Conservation (phyloP, 1,139 yeast genomes). For the Diutina pseudorugosa region DNA sequence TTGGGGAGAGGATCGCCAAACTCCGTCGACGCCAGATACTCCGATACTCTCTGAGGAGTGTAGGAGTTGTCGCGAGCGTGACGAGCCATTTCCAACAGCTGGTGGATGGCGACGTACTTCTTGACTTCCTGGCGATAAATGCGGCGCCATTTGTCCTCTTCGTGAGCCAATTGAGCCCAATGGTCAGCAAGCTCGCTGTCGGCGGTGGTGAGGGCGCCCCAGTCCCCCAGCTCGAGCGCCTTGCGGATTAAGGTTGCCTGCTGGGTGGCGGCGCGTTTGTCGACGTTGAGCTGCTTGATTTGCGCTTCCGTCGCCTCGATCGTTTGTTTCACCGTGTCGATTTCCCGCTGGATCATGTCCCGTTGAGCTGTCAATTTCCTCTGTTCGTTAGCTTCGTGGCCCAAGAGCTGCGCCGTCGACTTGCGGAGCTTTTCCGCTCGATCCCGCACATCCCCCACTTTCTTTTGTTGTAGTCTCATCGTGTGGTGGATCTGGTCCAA, state of each 20-base stretch:
- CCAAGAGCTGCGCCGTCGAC: conserved; percentile 13
- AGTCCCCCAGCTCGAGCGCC: background rate
- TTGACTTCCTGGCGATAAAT: conserved; percentile 21
- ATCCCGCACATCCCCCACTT: conserved; percentile 15
- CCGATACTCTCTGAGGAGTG: conserved; percentile 22
- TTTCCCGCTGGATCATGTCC: conserved; percentile 8
- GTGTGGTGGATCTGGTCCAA: conserved; percentile 15
- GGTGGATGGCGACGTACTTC: conserved; percentile 19
- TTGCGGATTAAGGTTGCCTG: background rate
- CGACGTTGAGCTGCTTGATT: conserved; percentile 12
- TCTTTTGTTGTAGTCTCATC: conserved; percentile 11
- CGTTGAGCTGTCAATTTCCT: conserved; percentile 12
- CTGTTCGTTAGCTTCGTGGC: conserved; percentile 15
- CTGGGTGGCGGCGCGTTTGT: conserved; percentile 16
- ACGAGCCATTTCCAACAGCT: conserved; percentile 21
- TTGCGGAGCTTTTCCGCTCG: conserved; percentile 17
- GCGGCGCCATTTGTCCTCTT: conserved; percentile 24
- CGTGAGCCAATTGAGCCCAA: conserved; percentile 12
- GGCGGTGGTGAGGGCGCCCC: conserved; percentile 3
- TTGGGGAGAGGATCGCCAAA: conserved; percentile 33
- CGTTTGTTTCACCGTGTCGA: conserved; percentile 10
- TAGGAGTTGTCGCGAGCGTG: conserved; percentile 16
- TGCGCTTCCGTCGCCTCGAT: conserved; percentile 17
- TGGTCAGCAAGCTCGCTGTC: conserved; percentile 4
- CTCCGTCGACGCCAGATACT: conserved; percentile 28